Evolutionary conservation across 805 yeast genomes (phyloP).

Genomic region (Candida manassasensis): DNA sequence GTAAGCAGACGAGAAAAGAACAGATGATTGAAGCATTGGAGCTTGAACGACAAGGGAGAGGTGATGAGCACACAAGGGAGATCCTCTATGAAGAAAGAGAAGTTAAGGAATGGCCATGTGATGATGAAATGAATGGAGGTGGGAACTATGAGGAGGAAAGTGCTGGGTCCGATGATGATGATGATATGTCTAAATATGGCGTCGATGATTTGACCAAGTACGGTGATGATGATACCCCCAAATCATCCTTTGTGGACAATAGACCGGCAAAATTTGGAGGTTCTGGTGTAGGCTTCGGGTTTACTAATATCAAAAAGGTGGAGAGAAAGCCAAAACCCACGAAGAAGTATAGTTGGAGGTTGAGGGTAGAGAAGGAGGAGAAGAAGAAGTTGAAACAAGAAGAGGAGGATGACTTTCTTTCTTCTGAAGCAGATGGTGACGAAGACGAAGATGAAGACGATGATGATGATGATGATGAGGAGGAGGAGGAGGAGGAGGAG

Average conservation of each 20-base stretch:
- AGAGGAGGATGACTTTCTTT: conserved; percentile 16
- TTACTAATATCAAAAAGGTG: conserved; percentile 42
- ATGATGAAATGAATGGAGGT: conserved; percentile 11
- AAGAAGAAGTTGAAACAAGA: conserved; percentile 31
- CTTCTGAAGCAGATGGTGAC: conserved; percentile 18
- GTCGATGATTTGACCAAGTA: conserved; percentile 15
- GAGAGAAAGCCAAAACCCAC: conserved; percentile 20
- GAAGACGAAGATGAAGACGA: conserved; percentile 16
- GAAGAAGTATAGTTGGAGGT: conserved; percentile 70
- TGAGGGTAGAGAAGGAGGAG: conserved; percentile 33
- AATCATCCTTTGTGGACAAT: conserved; percentile 58
- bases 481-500: conserved; percentile 16
- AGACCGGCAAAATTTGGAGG: conserved; percentile 62
- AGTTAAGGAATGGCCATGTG: conserved; percentile 52
- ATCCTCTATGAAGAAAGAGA: conserved; percentile 67
- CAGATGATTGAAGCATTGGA: conserved; percentile 70
- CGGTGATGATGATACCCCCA: conserved; percentile 13
- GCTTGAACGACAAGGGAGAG: conserved; percentile 68
- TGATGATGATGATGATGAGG: conserved; percentile 12
- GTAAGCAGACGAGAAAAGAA: conserved; percentile 62
- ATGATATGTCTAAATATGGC: conserved; percentile 9
- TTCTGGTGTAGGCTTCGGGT: conserved; percentile 66
- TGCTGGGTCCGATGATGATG: conserved; percentile 18
- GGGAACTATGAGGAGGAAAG: conserved; percentile 15
- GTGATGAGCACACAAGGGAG: conserved; percentile 54